Evolutionary conservation across 805 yeast species (phyloP), one percentile per base, ranked within the genome.

Genomic region (Kuraishia floccosa): DNA sequence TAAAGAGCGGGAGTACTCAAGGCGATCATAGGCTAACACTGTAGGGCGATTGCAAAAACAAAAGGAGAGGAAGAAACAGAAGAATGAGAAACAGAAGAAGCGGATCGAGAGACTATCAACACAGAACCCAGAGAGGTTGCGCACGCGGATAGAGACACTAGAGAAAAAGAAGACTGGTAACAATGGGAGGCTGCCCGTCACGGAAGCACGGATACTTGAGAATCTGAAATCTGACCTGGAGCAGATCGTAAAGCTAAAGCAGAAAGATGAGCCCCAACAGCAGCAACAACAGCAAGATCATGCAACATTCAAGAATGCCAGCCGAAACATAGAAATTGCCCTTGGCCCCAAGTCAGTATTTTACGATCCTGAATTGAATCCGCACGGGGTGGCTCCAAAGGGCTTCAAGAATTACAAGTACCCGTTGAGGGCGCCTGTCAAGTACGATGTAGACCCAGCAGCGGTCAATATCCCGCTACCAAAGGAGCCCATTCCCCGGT

Each of bases 281-380:
- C n/a, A n/a, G n/a, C n/a, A n/a, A n/a, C n/a, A n/a, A n/a, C n/a
- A n/a, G n/a, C n/a, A n/a, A n/a, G n/a, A n/a, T n/a, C n/a, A n/a
- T n/a, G n/a, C n/a, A n/a, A n/a, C n/a, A n/a, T n/a, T n/a, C n/a
- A 18, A 2, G 27, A 22, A 6, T 17, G 17, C 3, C 20, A 31
- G 22, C 26, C 30, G 33, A 25, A 11, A n/a, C 10, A 17, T 19
- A 10, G n/a, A n/a, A n/a, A n/a, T n/a, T n/a, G 21, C 17, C 18
- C 50, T 68, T 41, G 77, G 75, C 2, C 43, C 40, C 18, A 51
- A 59, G 24, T 73, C 82, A 6, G 56, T 74, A 2, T 77, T 68
- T 44, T 75, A 70, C 48, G 78, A 77, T 40, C 74, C 77, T 4
- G 82, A 76, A 37, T 63, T 79, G 56, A 77, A 77, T 36, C 75